These are phyloP conservation scores for Boletus rubescentipes DNA, from an alignment of 768 basidiomycete genomes.

Conservation along the genomic window DNA sequence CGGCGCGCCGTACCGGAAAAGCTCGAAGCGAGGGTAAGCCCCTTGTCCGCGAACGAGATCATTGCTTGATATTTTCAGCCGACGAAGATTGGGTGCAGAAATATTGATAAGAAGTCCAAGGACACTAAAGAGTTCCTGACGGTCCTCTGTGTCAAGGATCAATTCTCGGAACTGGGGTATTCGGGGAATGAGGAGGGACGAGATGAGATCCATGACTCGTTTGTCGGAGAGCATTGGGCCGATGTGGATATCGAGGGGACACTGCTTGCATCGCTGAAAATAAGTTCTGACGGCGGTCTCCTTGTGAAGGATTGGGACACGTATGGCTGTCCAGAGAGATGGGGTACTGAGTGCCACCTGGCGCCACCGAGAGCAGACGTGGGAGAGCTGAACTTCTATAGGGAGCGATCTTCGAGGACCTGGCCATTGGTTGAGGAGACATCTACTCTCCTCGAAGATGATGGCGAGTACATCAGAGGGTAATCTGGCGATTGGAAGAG, in stretches of 20 bases:
- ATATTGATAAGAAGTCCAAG: constrained; percentile 23
- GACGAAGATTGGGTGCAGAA: constrained; percentile 27
- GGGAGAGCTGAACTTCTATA: constrained; percentile 35
- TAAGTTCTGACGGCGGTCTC: constrained; percentile 30
- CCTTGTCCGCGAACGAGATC: constrained; percentile 27
- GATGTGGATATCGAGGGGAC: constrained; percentile 33
- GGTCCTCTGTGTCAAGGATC: constrained; percentile 31
- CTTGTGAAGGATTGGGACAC: constrained; percentile 31
- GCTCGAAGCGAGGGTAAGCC: constrained; percentile 27
- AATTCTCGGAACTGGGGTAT: constrained; percentile 32
- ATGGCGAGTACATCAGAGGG: constrained; percentile 35
- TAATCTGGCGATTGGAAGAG: constrained; percentile 29
- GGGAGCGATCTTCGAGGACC: constrained; percentile 32
- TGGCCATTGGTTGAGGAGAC: constrained; percentile 27
- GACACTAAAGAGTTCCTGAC: constrained; percentile 28
- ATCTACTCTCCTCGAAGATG: constrained; percentile 33
- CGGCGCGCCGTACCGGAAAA: constrained; percentile 35
- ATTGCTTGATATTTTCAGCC: constrained; percentile 30
- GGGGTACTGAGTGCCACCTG: constrained; percentile 34
- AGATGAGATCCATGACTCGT: constrained; percentile 25
- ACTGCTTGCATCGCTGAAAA: constrained; percentile 32
- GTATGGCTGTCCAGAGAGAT: constrained; percentile 37
- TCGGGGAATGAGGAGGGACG: constrained; percentile 29
- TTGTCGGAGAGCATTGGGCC: constrained; percentile 28
- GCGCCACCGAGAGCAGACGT: constrained; percentile 37